Percentiles rank a stretch among this genome's conserved stretches.
Evolutionary conservation across 768 basidiomycete genomes (phyloP).

Genomic region (Hirschioporus abietinus): DNA sequence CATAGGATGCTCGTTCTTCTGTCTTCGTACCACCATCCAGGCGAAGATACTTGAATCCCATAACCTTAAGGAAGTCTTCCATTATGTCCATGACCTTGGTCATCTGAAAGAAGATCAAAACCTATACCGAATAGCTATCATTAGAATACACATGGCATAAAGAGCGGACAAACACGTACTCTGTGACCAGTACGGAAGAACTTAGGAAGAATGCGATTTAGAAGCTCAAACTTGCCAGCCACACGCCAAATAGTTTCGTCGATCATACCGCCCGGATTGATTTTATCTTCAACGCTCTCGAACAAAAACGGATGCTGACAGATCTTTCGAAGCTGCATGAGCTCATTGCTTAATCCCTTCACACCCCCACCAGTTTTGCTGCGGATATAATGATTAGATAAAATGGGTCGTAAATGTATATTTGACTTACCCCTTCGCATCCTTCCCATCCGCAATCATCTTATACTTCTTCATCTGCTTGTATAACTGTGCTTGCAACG

Average conservation of each 20-base stretch:
- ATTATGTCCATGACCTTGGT: slow-evolving; percentile 99
- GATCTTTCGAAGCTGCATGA: slow-evolving; percentile 98
- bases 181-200: slow-evolving; percentile 90
- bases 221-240: slow-evolving; percentile 90
- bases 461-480: slow-evolving; percentile 98
- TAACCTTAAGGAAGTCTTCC: slow-evolving; percentile 89
- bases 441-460: slow-evolving; percentile 85
- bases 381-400: slow-evolving; percentile 10
- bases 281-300: slow-evolving; percentile 89
- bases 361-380: slow-evolving; percentile 68
- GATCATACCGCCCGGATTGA: slow-evolving; percentile 76
- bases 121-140: slow-evolving; percentile 35
- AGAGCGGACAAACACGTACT: slow-evolving; percentile 33
- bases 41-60: slow-evolving; percentile 82
- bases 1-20: slow-evolving; percentile 85
- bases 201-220: slow-evolving; percentile 90
- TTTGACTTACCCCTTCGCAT: slow-evolving; percentile 60
- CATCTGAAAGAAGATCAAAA: slow-evolving; percentile 99
- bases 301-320: slow-evolving; percentile 98
- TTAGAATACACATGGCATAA: neutral
- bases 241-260: slow-evolving; percentile 83
- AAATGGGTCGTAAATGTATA: neutral
- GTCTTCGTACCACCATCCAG: slow-evolving; percentile 97
- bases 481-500: slow-evolving; percentile 86
- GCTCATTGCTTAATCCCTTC: slow-evolving; percentile 87